Conservation (phyloP, 192 early-diverging fungal species). For the Chytriomyces hyalinus region DNA sequence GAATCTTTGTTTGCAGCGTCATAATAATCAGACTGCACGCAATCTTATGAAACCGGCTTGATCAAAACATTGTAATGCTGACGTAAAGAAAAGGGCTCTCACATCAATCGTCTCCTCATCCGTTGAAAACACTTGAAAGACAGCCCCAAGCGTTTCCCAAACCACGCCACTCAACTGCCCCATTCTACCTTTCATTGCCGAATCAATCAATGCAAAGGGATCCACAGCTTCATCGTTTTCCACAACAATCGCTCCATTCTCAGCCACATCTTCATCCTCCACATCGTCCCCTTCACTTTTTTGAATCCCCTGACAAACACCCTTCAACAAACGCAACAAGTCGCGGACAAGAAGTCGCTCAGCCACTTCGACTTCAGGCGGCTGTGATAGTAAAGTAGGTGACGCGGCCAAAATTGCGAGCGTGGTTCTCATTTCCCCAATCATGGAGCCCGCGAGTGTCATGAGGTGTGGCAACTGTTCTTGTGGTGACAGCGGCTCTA, state of each 20-base stretch:
- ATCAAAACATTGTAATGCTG: neutral
- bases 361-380: slow-evolving; percentile 25
- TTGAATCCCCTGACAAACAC: slow-evolving; percentile 30
- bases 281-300: slow-evolving; percentile 4
- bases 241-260: neutral
- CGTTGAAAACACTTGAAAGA: slow-evolving; percentile 35
- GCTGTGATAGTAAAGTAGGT: slow-evolving; percentile 17
- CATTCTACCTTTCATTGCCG: slow-evolving; percentile 6
- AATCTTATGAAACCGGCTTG: neutral
- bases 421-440: slow-evolving; percentile 35
- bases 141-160: slow-evolving; percentile 37
- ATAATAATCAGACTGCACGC: slow-evolving; percentile 16
- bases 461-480: slow-evolving; percentile 36
- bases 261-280: neutral
- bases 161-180: slow-evolving; percentile 34
- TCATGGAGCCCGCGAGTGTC: slow-evolving; percentile 34
- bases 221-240: neutral
- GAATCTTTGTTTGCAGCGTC: slow-evolving; percentile 20
- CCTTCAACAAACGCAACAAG: slow-evolving; percentile 19
- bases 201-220: slow-evolving; percentile 7
- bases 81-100: slow-evolving; percentile 1
- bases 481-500: slow-evolving; percentile 37
- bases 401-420: slow-evolving; percentile 21
- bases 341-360: slow-evolving; percentile 23
- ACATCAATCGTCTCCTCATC: slow-evolving; percentile 47